Conservation (phyloP, 192 early-diverging fungal species). For the Backusella morwellensis region DNA sequence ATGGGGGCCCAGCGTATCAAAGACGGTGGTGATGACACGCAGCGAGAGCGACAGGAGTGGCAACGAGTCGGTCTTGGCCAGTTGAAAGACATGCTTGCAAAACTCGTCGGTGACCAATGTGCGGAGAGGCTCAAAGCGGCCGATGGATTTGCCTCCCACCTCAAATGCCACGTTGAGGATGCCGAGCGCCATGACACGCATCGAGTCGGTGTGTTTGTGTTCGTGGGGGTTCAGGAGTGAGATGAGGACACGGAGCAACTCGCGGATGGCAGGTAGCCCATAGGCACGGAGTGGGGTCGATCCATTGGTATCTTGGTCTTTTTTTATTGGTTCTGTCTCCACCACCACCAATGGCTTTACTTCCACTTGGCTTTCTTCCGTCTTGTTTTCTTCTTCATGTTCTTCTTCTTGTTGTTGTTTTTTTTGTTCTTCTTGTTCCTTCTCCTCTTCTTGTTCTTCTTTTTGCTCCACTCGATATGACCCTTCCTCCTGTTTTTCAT, state of each 20-base stretch:
- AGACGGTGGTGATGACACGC: conserved; percentile 63
- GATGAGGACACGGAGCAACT: conserved; percentile 88
- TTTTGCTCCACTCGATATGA: no score
- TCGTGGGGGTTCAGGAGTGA: conserved; percentile 89
- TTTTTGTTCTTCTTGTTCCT: background rate
- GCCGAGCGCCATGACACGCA: conserved; percentile 88
- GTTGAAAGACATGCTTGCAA: conserved; percentile 80
- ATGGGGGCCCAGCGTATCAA: conserved; percentile 64
- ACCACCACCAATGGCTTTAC: background rate
- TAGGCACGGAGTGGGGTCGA: conserved; percentile 42
- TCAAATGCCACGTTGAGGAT: conserved; percentile 87
- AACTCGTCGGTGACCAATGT: conserved; percentile 80
- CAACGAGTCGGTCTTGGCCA: conserved; percentile 54
- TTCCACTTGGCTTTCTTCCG: background rate
- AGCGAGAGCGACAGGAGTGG: conserved; percentile 61
- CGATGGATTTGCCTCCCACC: conserved; percentile 77
- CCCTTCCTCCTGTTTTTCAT: background rate
- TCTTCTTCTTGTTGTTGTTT: background rate
- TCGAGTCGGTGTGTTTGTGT: conserved; percentile 89
- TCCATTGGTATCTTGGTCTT: background rate
- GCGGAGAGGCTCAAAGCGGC: conserved; percentile 55
- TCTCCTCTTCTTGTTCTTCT: background rate
- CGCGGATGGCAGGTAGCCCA: conserved; percentile 84
- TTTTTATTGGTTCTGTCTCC: background rate
- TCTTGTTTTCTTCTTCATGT: background rate